Evolutionary conservation across 2,329 filamentous ascomycete genomes (phyloP).

Genomic region (Alternaria alternata): DNA sequence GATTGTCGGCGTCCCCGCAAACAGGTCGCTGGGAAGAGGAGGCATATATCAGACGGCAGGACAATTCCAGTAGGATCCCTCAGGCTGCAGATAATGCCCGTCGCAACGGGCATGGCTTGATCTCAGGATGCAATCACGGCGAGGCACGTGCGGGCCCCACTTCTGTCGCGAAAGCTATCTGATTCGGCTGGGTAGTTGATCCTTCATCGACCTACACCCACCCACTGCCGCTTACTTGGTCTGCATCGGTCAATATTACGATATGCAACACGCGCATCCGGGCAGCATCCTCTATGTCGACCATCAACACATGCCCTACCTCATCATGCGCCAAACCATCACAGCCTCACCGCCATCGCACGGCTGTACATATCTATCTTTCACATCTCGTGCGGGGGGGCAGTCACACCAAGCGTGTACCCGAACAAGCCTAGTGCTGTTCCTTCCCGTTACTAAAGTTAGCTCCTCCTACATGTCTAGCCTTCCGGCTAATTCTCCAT

Average conservation of each 20-base stretch:
- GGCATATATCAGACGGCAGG: constrained; percentile 11
- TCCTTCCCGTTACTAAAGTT: constrained; percentile 24
- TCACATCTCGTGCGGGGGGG: constrained; percentile 16
- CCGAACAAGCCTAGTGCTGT: constrained; percentile 7
- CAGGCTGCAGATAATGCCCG: constrained; percentile 18
- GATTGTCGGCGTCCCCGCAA: constrained; percentile 12
- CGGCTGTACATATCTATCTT: constrained; percentile 11
- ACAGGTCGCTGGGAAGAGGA: constrained; percentile 14
- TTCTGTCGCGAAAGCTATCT: constrained; percentile 2
- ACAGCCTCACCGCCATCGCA: constrained; percentile 11
- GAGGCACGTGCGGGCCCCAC: constrained; percentile 10
- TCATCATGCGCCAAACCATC: neutral
- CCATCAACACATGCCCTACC: neutral
- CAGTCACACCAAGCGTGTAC: constrained; percentile 5
- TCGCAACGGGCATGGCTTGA: constrained; percentile 19
- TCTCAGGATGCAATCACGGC: constrained; percentile 8
- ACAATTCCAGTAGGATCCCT: constrained; percentile 9
- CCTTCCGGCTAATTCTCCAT: constrained; percentile 13
- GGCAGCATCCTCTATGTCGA: neutral
- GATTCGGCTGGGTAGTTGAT: constrained; percentile 2
- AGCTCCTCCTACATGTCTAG: constrained; percentile 12
- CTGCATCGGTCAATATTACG: constrained; percentile 12
- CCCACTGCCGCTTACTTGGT: constrained; percentile 9
- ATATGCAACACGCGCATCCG: neutral
- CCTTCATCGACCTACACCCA: neutral